Percentiles rank a stretch among this genome's conserved stretches.
Evolutionary conservation across 2,329 filamentous ascomycete genomes (phyloP).

Genomic region (Pleoardoris graminearum): DNA sequence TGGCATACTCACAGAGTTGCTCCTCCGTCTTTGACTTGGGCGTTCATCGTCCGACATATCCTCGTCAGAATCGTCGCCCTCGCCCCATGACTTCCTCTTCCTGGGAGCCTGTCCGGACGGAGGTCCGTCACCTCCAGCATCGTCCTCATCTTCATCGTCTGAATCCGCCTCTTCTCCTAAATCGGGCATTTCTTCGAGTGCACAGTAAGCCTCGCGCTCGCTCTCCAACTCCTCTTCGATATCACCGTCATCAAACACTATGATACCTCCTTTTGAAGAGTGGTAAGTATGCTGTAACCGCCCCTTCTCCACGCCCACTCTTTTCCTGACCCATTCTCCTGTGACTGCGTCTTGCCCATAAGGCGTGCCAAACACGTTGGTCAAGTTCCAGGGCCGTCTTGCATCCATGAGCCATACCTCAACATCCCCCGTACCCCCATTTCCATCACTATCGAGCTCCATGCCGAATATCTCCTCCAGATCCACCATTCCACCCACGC

Average conservation of each 20-base stretch:
- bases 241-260: slow-evolving; percentile 95
- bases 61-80: slow-evolving; percentile 65
- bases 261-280: slow-evolving; percentile 80
- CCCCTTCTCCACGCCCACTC: slow-evolving; percentile 71
- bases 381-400: slow-evolving; percentile 89
- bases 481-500: slow-evolving; percentile 89
- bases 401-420: slow-evolving; percentile 95
- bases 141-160: slow-evolving; percentile 57
- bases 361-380: slow-evolving; percentile 82
- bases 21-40: slow-evolving; percentile 78
- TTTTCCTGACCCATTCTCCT: slow-evolving; percentile 55
- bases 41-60: slow-evolving; percentile 72
- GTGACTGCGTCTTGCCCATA: slow-evolving; percentile 50
- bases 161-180: slow-evolving; percentile 72
- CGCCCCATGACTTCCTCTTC: slow-evolving; percentile 49
- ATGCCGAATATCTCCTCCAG: slow-evolving; percentile 78
- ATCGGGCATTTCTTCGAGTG: slow-evolving; percentile 88
- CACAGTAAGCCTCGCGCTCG: slow-evolving; percentile 81
- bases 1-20: slow-evolving; percentile 73
- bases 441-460: slow-evolving; percentile 66
- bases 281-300: slow-evolving; percentile 72
- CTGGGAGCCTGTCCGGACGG: slow-evolving; percentile 44
- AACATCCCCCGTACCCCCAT: slow-evolving; percentile 72
- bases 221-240: slow-evolving; percentile 77
- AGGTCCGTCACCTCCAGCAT: slow-evolving; percentile 51